Percentiles rank a stretch among this genome's conserved stretches.
phyloP scores from a whole-genome alignment of 495 filamentous ascomycete genomes.

The Penicillium argentinense region DNA sequence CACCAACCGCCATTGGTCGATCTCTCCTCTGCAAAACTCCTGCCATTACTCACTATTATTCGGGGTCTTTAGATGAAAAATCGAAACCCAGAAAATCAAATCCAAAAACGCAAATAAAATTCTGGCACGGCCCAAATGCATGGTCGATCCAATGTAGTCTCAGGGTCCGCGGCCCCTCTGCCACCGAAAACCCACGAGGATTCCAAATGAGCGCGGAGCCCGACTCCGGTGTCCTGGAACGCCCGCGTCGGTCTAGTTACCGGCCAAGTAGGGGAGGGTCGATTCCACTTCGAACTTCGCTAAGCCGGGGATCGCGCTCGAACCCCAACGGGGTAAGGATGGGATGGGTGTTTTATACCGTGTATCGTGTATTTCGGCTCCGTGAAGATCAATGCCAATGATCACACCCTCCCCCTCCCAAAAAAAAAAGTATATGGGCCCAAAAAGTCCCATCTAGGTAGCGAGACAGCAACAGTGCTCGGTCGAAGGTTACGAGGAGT shows the following conservation, averaged over 20 bases:
- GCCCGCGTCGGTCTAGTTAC: not conserved
- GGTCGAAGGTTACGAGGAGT: no score
- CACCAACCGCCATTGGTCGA: constrained; percentile 18
- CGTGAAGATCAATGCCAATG: constrained; percentile 5
- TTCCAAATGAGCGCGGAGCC: no score
- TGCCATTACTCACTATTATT: no score
- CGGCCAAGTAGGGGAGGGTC: not conserved
- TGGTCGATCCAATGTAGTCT: no score
- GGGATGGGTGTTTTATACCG: constrained; percentile 5
- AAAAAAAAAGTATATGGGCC: constrained; percentile 1
- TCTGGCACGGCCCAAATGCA: no score
- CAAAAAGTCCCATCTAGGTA: not conserved
- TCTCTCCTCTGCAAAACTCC: no score
- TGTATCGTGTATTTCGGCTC: constrained; percentile 20
- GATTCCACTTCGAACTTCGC: not conserved
- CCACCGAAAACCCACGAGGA: no score
- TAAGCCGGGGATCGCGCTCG: constrained; percentile 5
- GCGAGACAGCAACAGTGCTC: no score
- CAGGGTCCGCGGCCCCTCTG: no score
- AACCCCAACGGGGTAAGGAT: constrained; percentile 12
- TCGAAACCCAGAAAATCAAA: no score
- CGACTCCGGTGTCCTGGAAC: constrained; percentile 8
- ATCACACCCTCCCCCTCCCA: not conserved
- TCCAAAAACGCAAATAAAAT: no score
- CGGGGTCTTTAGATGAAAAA: no score